These are phyloP conservation scores for Botryosphaeria agaves DNA, from an alignment of 2,329 filamentous ascomycete genomes.

Conservation along the genomic window DNA sequence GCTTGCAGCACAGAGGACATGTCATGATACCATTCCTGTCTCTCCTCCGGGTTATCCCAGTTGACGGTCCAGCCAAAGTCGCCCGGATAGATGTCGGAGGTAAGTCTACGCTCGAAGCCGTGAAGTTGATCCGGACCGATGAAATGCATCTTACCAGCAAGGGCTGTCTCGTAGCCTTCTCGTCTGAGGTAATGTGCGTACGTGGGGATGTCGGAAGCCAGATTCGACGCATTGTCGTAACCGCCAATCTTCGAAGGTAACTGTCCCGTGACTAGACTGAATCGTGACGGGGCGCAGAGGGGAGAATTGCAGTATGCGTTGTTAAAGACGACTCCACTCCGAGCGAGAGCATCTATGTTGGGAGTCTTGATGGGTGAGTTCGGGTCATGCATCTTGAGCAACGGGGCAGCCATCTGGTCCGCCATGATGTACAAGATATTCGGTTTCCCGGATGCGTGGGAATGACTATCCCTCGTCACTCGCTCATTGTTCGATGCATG, in stretches of 20 bases:
- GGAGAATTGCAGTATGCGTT: constrained; percentile 90
- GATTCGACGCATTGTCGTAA: constrained; percentile 79
- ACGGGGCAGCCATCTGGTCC: constrained; percentile 79
- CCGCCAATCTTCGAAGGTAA: constrained; percentile 82
- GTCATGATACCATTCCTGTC: constrained; percentile 93
- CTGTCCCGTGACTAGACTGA: constrained; percentile 87
- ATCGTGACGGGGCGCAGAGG: constrained; percentile 79
- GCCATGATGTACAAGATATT: constrained; percentile 94
- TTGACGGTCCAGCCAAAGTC: constrained; percentile 92
- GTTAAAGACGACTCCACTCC: constrained; percentile 74
- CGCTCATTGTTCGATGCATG: too few relatives aligned
- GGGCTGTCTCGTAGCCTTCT: constrained; percentile 73
- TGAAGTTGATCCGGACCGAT: constrained; percentile 80
- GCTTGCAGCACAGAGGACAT: constrained; percentile 86
- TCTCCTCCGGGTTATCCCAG: constrained; percentile 74
- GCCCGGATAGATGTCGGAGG: constrained; percentile 88
- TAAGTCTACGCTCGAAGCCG: constrained; percentile 81
- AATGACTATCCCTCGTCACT: too few relatives aligned
- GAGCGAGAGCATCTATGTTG: constrained; percentile 68
- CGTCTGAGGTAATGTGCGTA: constrained; percentile 82
- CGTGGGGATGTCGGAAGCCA: constrained; percentile 70
- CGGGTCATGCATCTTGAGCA: constrained; percentile 82
- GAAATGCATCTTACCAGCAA: constrained; percentile 97
- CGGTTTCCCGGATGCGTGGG: too few relatives aligned
- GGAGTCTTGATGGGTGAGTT: constrained; percentile 84